phyloP scores from a whole-genome alignment of 2,329 filamentous ascomycete genomes.

The Ophiostoma piceae region DNA sequence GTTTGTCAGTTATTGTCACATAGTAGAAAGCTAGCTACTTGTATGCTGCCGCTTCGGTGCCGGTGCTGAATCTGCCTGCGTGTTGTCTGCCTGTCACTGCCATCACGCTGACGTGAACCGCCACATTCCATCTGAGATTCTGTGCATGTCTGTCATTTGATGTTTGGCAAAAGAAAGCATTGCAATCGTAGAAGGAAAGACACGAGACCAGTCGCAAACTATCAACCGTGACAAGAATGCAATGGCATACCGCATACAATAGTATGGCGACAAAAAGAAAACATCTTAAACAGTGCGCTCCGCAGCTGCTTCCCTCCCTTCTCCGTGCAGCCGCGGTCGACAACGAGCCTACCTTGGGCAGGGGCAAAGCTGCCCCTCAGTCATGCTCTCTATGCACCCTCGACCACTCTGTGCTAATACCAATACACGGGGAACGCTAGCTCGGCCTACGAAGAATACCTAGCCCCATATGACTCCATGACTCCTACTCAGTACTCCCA shows the following conservation, averaged over 20 bases:
- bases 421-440: constrained; percentile 6
- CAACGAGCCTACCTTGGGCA: constrained; percentile 16
- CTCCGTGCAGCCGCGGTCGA: constrained; percentile 27
- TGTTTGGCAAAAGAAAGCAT: neutral
- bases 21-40: neutral
- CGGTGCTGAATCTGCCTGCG: neutral
- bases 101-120: neutral
- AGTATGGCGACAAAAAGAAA: neutral
- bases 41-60: neutral
- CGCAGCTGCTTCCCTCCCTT: constrained; percentile 22
- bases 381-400: neutral
- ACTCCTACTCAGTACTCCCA: neutral
- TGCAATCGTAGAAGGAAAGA: neutral
- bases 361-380: constrained; percentile 10
- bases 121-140: neutral
- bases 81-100: neutral
- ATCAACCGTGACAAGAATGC: neutral
- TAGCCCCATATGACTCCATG: constrained; percentile 2
- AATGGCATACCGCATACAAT: neutral
- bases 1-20: neutral
- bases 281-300: neutral
- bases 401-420: neutral
- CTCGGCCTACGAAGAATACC: neutral
- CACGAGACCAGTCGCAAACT: neutral
- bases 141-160: neutral